phyloP scores from a whole-genome alignment of 139 green algal genomes.

The Volvox africanus region DNA sequence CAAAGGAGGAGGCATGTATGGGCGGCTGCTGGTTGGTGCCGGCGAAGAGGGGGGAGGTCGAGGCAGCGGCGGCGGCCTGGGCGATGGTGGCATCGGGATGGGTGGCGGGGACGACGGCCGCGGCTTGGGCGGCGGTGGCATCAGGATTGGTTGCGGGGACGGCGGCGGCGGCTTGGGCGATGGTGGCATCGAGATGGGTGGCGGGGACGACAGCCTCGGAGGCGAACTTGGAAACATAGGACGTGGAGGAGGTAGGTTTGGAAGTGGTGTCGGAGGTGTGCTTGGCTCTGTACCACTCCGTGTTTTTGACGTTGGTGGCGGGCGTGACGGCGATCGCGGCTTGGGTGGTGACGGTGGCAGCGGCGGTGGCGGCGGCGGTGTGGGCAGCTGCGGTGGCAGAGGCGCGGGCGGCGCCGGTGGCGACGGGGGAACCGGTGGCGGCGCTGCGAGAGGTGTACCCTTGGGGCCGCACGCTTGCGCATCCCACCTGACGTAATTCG shows the following conservation, averaged over 20 bases:
- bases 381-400: neutral
- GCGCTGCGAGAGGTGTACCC: neutral
- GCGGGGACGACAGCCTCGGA: neutral
- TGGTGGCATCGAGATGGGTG: neutral
- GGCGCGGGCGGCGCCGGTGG: neutral
- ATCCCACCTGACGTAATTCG: slow-evolving; percentile 8
- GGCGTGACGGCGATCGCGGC: neutral
- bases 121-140: neutral
- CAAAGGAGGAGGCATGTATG: neutral
- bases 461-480: neutral
- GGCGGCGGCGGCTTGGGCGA: neutral
- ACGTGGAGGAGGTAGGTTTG: too few relatives aligned
- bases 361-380: neutral
- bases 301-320: neutral
- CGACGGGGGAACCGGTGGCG: neutral
- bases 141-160: neutral
- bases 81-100: neutral
- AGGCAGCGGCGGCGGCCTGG: neutral
- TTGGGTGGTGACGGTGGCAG: neutral
- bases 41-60: neutral
- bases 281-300: neutral
- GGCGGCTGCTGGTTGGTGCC: neutral
- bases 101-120: neutral
- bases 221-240: neutral
- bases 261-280: neutral